Evolutionary conservation across 139 green algal species (phyloP).

Genomic region (Spirogloea muscicola): DNA sequence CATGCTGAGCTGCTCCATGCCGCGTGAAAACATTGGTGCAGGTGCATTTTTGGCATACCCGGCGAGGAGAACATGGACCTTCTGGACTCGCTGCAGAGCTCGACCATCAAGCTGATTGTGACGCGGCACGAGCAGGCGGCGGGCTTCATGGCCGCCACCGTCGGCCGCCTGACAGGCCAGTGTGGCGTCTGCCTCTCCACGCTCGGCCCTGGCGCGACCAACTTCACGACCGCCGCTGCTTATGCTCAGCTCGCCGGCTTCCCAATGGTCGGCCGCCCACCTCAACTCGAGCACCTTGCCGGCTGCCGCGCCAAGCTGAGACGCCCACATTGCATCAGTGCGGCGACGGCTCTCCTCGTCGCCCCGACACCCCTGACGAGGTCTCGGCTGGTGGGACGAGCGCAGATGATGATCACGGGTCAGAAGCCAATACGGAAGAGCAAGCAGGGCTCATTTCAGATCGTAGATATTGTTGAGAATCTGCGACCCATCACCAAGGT

Average conservation of each 20-base stretch:
- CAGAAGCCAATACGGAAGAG: slow-evolving; percentile 55
- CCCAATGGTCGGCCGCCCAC: slow-evolving; percentile 28
- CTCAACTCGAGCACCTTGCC: neutral
- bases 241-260: slow-evolving; percentile 49
- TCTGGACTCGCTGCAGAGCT: slow-evolving; percentile 38
- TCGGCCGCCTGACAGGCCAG: slow-evolving; percentile 50
- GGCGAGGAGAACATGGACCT: slow-evolving; percentile 56
- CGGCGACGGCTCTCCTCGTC: too few relatives aligned
- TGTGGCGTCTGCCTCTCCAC: slow-evolving; percentile 44
- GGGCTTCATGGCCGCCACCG: slow-evolving; percentile 51
- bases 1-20: too few relatives aligned
- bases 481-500: slow-evolving; percentile 46
- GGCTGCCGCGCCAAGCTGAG: too few relatives aligned
- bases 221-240: slow-evolving; percentile 45
- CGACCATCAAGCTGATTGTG: slow-evolving; percentile 48
- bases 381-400: too few relatives aligned
- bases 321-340: too few relatives aligned
- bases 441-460: slow-evolving; percentile 55
- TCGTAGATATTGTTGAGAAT: slow-evolving; percentile 45
- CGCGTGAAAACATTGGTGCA: too few relatives aligned
- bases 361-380: too few relatives aligned
- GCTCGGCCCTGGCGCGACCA: slow-evolving; percentile 49
- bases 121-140: slow-evolving; percentile 52
- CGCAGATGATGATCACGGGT: slow-evolving; percentile 49
- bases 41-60: slow-evolving; percentile 52